Evolutionary conservation across 768 basidiomycete genomes (phyloP).

Genomic region (Leccinum obscurum): DNA sequence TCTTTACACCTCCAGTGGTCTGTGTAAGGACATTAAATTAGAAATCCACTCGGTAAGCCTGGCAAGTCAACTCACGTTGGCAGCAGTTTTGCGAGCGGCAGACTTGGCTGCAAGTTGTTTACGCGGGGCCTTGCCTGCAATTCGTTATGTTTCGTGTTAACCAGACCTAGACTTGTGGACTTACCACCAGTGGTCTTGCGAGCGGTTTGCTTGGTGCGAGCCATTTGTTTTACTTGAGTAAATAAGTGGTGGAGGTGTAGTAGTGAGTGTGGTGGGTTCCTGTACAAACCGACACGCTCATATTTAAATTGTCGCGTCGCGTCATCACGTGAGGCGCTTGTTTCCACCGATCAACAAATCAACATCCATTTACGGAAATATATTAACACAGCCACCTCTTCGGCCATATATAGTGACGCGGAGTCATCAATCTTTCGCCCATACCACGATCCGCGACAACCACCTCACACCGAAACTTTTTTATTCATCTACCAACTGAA

Average conservation of each 20-base stretch:
- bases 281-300: not conserved
- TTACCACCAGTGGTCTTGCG: conserved; percentile 83
- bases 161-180: conserved; percentile 8
- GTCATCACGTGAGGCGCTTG: conserved; percentile 29
- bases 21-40: conserved; percentile 22
- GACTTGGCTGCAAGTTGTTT: conserved; percentile 73
- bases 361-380: conserved; percentile 29
- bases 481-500: conserved; percentile 9
- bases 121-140: conserved; percentile 62
- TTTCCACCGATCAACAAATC: conserved; percentile 15
- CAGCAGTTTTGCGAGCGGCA: conserved; percentile 47
- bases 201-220: conserved; percentile 77
- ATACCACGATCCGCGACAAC: conserved; percentile 8
- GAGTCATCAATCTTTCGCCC: not conserved
- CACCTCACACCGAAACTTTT: too few relatives aligned
- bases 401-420: conserved; percentile 23
- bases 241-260: conserved; percentile 21
- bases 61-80: conserved; percentile 36
- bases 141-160: not conserved
- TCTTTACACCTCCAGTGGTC: conserved; percentile 88
- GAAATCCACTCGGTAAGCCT: not conserved
- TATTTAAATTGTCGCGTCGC: conserved; percentile 31
- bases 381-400: conserved; percentile 37
- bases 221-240: conserved; percentile 47
- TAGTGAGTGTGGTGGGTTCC: not conserved